Conservation (phyloP, 176 grass and related monocot genomes). For the Aegilops longissima region DNA sequence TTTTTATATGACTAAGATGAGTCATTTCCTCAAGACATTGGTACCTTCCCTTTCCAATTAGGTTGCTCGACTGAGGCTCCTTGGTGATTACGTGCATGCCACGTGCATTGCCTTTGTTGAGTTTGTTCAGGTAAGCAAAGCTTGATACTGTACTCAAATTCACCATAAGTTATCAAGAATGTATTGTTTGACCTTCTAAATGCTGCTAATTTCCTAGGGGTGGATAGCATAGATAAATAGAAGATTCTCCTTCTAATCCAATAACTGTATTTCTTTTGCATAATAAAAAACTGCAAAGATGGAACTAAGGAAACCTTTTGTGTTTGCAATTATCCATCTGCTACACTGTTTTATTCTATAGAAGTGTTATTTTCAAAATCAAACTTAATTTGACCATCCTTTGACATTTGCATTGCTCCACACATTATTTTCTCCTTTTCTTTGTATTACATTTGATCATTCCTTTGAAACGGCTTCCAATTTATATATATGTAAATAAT, state of each 20-base stretch:
- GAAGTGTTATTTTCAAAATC: neutral
- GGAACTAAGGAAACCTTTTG: neutral
- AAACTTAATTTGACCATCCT: constrained; percentile 4
- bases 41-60: constrained; percentile 14
- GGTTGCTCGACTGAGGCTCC: constrained; percentile 90
- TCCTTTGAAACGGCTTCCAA: too few species aligned
- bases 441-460: constrained; percentile 12
- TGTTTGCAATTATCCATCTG: neutral
- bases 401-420: constrained; percentile 1
- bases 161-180: neutral
- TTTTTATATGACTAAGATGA: neutral
- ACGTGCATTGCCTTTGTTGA: constrained; percentile 91
- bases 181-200: neutral
- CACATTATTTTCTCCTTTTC: neutral
- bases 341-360: neutral
- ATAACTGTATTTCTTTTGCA: neutral
- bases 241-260: neutral
- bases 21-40: constrained; percentile 10
- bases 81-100: constrained; percentile 85
- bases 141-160: constrained; percentile 18
- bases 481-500: neutral
- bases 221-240: neutral
- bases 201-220: neutral
- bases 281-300: neutral
- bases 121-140: constrained; percentile 78